Percentiles rank a stretch among this genome's conserved stretches.
Conservation (phyloP, 1,284 basidiomycete species). For the Golubevia pallescens region DNA sequence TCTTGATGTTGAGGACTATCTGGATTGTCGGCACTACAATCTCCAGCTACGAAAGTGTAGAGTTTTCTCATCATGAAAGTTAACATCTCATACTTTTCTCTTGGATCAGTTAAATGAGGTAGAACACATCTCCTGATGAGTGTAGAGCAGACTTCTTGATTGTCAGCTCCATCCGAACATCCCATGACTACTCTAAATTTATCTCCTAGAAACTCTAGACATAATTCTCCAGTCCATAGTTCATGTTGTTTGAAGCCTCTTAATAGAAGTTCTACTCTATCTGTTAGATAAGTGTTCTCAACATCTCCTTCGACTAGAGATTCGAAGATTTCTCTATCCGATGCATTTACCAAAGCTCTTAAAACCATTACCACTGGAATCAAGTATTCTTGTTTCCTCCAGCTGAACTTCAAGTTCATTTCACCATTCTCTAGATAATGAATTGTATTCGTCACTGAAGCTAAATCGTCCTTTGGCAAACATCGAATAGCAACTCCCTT, state of each 20-base stretch:
- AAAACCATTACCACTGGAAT: constrained; percentile 62
- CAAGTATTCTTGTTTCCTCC: constrained; percentile 64
- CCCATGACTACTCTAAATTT: constrained; percentile 62
- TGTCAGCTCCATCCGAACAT: constrained; percentile 54
- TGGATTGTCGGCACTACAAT: constrained; percentile 60
- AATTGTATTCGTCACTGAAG: constrained; percentile 59
- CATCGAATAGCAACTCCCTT: constrained; percentile 59
- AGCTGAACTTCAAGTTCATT: constrained; percentile 61
- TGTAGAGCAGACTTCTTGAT: constrained; percentile 51
- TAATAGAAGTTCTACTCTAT: constrained; percentile 60
- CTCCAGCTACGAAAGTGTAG: constrained; percentile 60
- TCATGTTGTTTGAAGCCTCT: constrained; percentile 38
- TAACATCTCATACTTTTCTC: constrained; percentile 60
- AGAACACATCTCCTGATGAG: constrained; percentile 58
- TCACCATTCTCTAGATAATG: constrained; percentile 63
- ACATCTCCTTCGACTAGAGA: constrained; percentile 52
- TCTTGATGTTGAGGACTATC: constrained; percentile 64
- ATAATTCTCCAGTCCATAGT: constrained; percentile 58
- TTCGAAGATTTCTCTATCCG: constrained; percentile 63
- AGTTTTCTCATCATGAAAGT: constrained; percentile 64
- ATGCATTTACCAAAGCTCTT: constrained; percentile 59
- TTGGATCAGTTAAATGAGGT: constrained; percentile 52
- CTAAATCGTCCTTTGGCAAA: constrained; percentile 50
- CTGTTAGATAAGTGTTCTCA: constrained; percentile 61
- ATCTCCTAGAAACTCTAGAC: constrained; percentile 60